Evolutionary conservation across 345 rosid species (phyloP), one percentile per base, ranked within the genome.

Genomic region (Eucalyptus curtisii): DNA sequence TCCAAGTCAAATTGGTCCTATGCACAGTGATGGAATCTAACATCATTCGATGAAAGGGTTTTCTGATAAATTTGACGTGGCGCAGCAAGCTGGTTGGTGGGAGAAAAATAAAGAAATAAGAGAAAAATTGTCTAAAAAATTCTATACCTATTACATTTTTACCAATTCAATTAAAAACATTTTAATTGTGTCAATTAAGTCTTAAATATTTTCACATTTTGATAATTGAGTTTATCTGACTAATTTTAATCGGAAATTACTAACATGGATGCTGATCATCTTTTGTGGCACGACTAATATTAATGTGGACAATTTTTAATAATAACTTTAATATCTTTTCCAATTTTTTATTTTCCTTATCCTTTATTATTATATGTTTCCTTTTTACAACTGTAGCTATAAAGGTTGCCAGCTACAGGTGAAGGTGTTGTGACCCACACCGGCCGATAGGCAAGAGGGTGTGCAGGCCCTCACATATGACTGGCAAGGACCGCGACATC

Each of bases 401-500:
- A 5, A 55, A 55, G 30, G 61, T 55, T 0, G 13, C 5, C 2
- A 5, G 3, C 2, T 4, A 55, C 1, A 4, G 6, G 6, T 1
- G 1, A 24, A 13, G 30, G 61, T 22, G 61, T 24, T 6, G 12
- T 1, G 13, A 55, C 13, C 30, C 61, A 22, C 0, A 3, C 1
- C 0, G 0, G 12, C 13, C 3, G 13, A 55, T 1, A 10, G 13
- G 30, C 61, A 55, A 55, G 61, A 55, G 30, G 61, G 30, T 1
- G 3, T 1, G 30, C 1, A 24, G 13, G 30, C 30, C 30, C 61
- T 55, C 61, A 4, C 61, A 25, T 55, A 10, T 55, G 6, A 25
- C 61, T 10, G 6, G 61, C 6, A 0, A 24, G 13, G 61, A 55
- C 6, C 0, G 0, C 1, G 1, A 4, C 0, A 13, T 10, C 61